A percentile compares a stretch with the other conserved stretches of the same genome.
phyloP scores from a whole-genome alignment of 2,329 filamentous ascomycete species.

The Emergomyces orientalis region DNA sequence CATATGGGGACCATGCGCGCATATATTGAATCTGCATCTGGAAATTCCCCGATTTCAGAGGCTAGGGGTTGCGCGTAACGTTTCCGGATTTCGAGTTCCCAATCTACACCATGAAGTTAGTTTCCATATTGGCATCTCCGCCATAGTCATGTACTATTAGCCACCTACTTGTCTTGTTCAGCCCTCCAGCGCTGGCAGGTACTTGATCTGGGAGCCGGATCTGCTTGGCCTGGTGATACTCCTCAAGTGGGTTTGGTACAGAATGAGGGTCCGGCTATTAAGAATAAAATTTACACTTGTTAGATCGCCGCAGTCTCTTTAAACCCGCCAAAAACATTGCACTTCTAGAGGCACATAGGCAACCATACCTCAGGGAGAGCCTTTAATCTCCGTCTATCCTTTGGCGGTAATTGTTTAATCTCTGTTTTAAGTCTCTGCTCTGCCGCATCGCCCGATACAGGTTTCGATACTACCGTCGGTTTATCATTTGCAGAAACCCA shows the following conservation, averaged over 20 bases:
- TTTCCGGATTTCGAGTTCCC: slow-evolving; percentile 57
- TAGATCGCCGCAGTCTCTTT: not conserved
- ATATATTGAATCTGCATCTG: slow-evolving; percentile 48
- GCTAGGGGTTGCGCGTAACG: slow-evolving; percentile 54
- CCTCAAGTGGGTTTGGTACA: slow-evolving; percentile 29
- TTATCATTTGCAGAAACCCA: slow-evolving; percentile 56
- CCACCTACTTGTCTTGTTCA: slow-evolving; percentile 66
- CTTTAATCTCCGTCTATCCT: slow-evolving; percentile 52
- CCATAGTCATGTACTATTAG: not conserved
- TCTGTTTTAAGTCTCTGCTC: slow-evolving; percentile 56
- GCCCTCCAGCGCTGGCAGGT: slow-evolving; percentile 59
- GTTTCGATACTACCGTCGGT: slow-evolving; percentile 40
- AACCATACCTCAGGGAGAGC: slow-evolving; percentile 42
- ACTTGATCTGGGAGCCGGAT: slow-evolving; percentile 51
- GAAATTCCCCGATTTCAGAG: slow-evolving; percentile 54
- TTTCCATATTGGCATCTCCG: slow-evolving; percentile 1
- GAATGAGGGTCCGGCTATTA: slow-evolving; percentile 31
- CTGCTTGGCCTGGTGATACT: slow-evolving; percentile 38
- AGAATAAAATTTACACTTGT: not conserved
- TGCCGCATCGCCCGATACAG: slow-evolving; percentile 49
- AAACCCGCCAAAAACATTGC: not conserved
- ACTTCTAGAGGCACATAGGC: slow-evolving; percentile 9
- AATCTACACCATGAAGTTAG: slow-evolving; percentile 34
- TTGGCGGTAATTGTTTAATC: slow-evolving; percentile 52
- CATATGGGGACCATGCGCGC: slow-evolving; percentile 55